Conservation (phyloP, 2,329 filamentous ascomycete species). For the Neocucurbitaria cava region DNA sequence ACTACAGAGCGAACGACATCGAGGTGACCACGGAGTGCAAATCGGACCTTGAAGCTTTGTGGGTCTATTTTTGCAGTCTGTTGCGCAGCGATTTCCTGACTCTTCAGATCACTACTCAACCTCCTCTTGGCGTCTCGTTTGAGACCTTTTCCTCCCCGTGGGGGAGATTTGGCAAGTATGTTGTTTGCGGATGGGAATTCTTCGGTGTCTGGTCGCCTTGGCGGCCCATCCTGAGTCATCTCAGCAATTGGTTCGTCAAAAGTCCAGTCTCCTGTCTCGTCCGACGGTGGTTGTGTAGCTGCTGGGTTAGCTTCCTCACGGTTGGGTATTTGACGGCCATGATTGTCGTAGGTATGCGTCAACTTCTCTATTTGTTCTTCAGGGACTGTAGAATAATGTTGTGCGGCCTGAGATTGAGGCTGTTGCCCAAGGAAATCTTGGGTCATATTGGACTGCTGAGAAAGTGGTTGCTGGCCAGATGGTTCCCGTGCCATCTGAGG, state of each 20-base stretch:
- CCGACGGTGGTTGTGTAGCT: slow-evolving; percentile 36
- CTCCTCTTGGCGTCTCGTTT: slow-evolving; percentile 71
- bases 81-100: slow-evolving; percentile 53
- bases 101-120: slow-evolving; percentile 69
- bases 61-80: slow-evolving; percentile 66
- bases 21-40: slow-evolving; percentile 88
- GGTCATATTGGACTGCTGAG: slow-evolving; percentile 43
- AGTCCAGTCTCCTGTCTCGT: slow-evolving; percentile 82
- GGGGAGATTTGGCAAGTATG: slow-evolving; percentile 80
- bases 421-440: slow-evolving; percentile 50
- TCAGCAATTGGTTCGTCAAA: slow-evolving; percentile 81
- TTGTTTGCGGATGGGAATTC: slow-evolving; percentile 82
- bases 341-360: slow-evolving; percentile 65
- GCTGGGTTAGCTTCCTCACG: slow-evolving; percentile 56
- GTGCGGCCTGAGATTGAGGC: slow-evolving; percentile 34
- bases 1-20: slow-evolving; percentile 94
- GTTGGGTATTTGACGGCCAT: slow-evolving; percentile 59
- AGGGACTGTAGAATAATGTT: slow-evolving; percentile 49
- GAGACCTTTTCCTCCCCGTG: slow-evolving; percentile 68
- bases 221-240: slow-evolving; percentile 58
- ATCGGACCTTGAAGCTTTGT: slow-evolving; percentile 87
- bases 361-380: slow-evolving; percentile 66
- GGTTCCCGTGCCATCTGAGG: slow-evolving; percentile 55
- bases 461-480: slow-evolving; percentile 48
- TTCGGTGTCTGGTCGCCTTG: slow-evolving; percentile 81